Evolutionary conservation across 2,329 filamentous ascomycete species (phyloP), one percentile per base, ranked within the genome.

Genomic region (Aspergillus novofumigatus): DNA sequence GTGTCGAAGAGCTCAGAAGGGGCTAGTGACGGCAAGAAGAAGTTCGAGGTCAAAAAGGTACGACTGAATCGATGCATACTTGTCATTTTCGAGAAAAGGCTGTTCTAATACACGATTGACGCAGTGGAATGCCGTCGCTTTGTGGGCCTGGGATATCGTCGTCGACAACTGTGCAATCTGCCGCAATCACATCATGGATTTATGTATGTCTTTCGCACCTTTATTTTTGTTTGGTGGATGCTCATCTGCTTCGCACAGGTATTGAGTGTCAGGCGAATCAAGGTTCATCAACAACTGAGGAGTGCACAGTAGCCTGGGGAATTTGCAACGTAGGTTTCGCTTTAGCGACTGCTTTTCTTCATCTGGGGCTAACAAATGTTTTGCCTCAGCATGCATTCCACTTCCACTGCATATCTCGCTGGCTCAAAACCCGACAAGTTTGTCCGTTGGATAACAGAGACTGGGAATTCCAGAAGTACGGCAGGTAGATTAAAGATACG

Each of bases 391-490:
- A 99, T 72, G 94, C 94, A 29, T 99, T 99, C 83, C 94, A 99
- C 78, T 99, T 99, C 80, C 94, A 99, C 80, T 99, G 94, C 81
- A 99, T 99, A 72, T 97, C 94, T 11, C 86, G 94, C 77, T 99
- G 94, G 94, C 82, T 99, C 58, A 99, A 99, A 83, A 96, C 94
- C n/a, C 88, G 94, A 72, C 94, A 97, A 74, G 94, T 99, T 51
- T 99, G 94, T 73, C 94, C 94, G 17, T 81, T 99, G 48, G 94
- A 99, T 79, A 99, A 99, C 79, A 83, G 93, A 68, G 94, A 99
- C 77, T 99, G 94, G 94, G 94, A 99, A 74, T 99, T 97, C 81
- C 94, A 99, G 78, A 99, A 97, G 77, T 99, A 99, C 74, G 94
- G 94, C 64, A 83, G 86, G 69, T 88, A 79, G 72, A 72, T 11